Conservation (phyloP, 2,329 filamentous ascomycete genomes). For the Cercospora sp. region DNA sequence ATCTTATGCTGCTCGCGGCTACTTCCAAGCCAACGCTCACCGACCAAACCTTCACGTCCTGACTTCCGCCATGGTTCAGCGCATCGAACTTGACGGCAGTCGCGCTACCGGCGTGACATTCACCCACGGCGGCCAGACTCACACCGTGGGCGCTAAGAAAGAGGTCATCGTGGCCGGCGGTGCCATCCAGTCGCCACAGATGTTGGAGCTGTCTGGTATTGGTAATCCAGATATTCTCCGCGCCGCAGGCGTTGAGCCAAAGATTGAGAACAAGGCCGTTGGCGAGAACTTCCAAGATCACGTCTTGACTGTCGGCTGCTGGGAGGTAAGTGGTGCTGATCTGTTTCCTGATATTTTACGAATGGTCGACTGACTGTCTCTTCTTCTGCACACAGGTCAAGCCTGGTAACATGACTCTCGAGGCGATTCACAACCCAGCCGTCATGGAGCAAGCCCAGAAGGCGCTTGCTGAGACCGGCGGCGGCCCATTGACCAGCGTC, state of each 20-base stretch:
- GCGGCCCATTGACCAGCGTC: slow-evolving; percentile 38
- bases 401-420: slow-evolving; percentile 33
- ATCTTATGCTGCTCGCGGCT: slow-evolving; percentile 40
- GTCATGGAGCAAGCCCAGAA: slow-evolving; percentile 40
- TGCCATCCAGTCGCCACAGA: slow-evolving; percentile 57
- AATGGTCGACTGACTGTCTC: not conserved
- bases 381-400: slow-evolving; percentile 20
- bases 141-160: slow-evolving; percentile 40
- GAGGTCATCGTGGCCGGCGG: slow-evolving; percentile 64
- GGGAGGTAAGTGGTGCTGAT: slow-evolving; percentile 21
- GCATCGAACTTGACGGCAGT: slow-evolving; percentile 50
- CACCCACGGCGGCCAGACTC: slow-evolving; percentile 40
- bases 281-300: slow-evolving; percentile 56
- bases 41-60: slow-evolving; percentile 39
- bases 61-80: slow-evolving; percentile 47
- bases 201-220: slow-evolving; percentile 64
- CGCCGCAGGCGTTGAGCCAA: slow-evolving; percentile 43
- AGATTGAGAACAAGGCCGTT: slow-evolving; percentile 48
- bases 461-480: slow-evolving; percentile 36
- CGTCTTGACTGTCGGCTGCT: slow-evolving; percentile 32
- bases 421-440: slow-evolving; percentile 38
- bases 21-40: slow-evolving; percentile 37
- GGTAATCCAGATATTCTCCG: slow-evolving; percentile 51
- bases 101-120: slow-evolving; percentile 48
- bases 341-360: not conserved